A percentile compares a stretch with the other conserved stretches of the same genome.
Conservation (phyloP, 805 yeast genomes). For the Myxozyma monticola region DNA sequence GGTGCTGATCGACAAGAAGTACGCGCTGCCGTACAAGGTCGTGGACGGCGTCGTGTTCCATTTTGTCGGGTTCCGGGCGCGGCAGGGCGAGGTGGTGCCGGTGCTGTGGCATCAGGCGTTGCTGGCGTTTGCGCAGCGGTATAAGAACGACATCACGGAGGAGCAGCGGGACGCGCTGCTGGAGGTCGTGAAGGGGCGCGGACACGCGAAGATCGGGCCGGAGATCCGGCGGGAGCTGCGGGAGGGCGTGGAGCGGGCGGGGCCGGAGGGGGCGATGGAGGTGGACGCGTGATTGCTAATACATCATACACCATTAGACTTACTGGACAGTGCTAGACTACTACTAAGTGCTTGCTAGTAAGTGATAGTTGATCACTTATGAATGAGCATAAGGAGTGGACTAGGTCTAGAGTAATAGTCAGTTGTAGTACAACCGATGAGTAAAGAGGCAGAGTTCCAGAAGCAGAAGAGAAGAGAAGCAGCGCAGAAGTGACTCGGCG, state of each 20-base stretch:
- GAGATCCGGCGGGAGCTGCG: slow-evolving; percentile 90
- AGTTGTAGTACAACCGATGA: no score
- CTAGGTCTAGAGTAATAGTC: no score
- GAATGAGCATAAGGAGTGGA: no score
- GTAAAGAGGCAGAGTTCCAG: no score
- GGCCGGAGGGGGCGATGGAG: no score
- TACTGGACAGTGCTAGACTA: no score
- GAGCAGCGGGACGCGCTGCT: slow-evolving; percentile 94
- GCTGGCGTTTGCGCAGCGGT: slow-evolving; percentile 90
- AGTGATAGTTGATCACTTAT: no score
- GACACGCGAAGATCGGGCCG: slow-evolving; percentile 85
- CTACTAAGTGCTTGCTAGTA: no score
- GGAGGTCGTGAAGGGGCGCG: slow-evolving; percentile 87
- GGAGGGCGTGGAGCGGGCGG: slow-evolving; percentile 75
- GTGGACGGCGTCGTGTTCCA: slow-evolving; percentile 91
- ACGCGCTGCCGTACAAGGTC: slow-evolving; percentile 95
- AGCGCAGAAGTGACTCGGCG: no score
- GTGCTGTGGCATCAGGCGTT: slow-evolving; percentile 98
- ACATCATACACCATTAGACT: no score
- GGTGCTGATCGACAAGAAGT: slow-evolving; percentile 86
- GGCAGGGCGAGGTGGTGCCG: slow-evolving; percentile 58
- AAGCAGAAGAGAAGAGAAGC: no score
- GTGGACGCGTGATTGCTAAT: no score
- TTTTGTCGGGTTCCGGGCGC: slow-evolving; percentile 73
- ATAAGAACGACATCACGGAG: slow-evolving; percentile 96